phyloP scores from a whole-genome alignment of 106 monocot species.

The Gastrodia elata region DNA sequence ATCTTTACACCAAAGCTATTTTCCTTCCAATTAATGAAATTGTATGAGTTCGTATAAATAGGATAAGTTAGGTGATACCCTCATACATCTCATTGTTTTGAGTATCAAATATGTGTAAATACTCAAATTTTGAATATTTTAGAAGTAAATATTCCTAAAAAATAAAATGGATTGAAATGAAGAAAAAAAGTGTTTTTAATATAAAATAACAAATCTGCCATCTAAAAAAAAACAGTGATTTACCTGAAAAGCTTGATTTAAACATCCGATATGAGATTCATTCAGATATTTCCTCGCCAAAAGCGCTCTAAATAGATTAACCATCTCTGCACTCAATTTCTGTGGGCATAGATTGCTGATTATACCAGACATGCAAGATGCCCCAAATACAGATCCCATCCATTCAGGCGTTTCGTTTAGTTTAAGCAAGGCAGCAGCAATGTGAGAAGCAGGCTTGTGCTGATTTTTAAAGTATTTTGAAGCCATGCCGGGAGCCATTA shows the following conservation, averaged over 20 bases:
- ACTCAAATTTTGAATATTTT: too few relatives aligned
- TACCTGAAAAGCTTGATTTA: slow-evolving; percentile 78
- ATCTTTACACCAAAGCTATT: too few relatives aligned
- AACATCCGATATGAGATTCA: slow-evolving; percentile 37
- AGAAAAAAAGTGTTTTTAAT: too few relatives aligned
- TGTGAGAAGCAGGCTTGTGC: slow-evolving; percentile 58
- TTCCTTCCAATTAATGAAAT: too few relatives aligned
- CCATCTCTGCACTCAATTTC: slow-evolving; percentile 62
- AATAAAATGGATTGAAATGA: too few relatives aligned
- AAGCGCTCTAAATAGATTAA: slow-evolving; percentile 60
- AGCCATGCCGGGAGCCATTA: slow-evolving; percentile 56
- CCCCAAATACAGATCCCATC: slow-evolving; percentile 47
- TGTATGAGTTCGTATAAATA: too few relatives aligned
- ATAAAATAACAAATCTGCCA: not conserved
- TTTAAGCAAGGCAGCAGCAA: slow-evolving; percentile 56
- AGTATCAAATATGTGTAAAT: too few relatives aligned
- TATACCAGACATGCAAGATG: slow-evolving; percentile 51
- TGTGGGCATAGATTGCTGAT: slow-evolving; percentile 52
- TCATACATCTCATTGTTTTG: too few relatives aligned
- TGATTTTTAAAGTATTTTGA: slow-evolving; percentile 48
- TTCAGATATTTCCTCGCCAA: slow-evolving; percentile 41
- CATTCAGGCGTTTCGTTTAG: slow-evolving; percentile 38
- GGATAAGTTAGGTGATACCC: too few relatives aligned
- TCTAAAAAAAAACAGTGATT: not conserved
- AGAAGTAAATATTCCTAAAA: too few relatives aligned